These are phyloP conservation scores for Linum tenue DNA, from an alignment of 345 rosid species.

Conservation along the genomic window DNA sequence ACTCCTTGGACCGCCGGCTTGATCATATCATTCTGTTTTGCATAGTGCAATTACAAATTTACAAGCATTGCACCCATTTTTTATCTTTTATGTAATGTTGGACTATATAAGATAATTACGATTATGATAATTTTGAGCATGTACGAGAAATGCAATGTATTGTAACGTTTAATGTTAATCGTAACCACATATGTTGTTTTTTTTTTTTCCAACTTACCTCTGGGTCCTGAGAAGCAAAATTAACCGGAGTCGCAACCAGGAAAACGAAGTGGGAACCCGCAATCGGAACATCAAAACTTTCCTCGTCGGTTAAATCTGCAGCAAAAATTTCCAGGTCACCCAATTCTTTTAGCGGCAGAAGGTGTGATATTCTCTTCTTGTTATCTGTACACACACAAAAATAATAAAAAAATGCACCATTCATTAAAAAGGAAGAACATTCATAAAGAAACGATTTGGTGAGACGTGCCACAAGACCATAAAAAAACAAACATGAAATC, in stretches of 20 bases:
- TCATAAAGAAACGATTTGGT: background rate
- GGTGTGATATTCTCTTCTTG: conserved; percentile 51
- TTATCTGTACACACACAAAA: conserved; percentile 32
- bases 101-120: too few species aligned
- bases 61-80: background rate
- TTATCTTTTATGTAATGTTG: background rate
- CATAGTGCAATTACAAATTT: too few species aligned
- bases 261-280: conserved; percentile 61
- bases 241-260: conserved; percentile 89
- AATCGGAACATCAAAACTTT: conserved; percentile 45
- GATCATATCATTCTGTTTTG: conserved; percentile 68
- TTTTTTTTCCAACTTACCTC: conserved; percentile 35
- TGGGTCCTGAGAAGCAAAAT: conserved; percentile 70
- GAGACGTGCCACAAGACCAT: background rate
- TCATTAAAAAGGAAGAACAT: background rate
- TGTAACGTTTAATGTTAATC: too few species aligned
- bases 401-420: background rate
- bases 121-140: too few species aligned
- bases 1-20: conserved; percentile 85
- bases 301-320: conserved; percentile 70
- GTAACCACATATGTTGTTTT: background rate
- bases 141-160: too few species aligned
- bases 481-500: background rate
- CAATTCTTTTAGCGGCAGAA: conserved; percentile 36
- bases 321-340: conserved; percentile 57